Conservation (phyloP, 805 yeast species). For the Candida xyloterini region DNA sequence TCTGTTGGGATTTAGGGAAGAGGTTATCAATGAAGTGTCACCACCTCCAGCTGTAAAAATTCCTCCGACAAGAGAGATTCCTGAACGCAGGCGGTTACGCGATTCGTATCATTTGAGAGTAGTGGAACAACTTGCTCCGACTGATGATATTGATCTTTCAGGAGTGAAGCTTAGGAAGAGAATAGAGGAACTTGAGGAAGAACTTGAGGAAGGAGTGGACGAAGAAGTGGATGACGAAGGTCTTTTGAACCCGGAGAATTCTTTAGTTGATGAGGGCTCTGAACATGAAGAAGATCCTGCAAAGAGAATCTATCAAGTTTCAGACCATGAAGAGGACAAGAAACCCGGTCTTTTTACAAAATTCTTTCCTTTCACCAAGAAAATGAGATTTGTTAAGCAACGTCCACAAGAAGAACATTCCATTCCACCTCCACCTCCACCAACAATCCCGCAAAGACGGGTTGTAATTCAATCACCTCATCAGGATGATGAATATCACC, state of each 20-base stretch:
- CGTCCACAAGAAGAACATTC: conserved; percentile 7
- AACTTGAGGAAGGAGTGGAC: neutral
- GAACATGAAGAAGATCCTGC: neutral
- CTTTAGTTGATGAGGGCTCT: neutral
- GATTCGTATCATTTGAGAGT: conserved; percentile 9
- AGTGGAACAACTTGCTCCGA: conserved; percentile 9
- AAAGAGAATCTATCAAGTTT: neutral
- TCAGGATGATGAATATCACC: neutral
- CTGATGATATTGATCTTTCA: too few relatives aligned
- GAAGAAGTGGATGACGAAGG: conserved; percentile 7
- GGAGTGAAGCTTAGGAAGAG: too few relatives aligned
- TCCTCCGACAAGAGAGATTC: neutral
- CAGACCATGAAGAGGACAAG: conserved; percentile 2
- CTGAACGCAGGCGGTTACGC: conserved; percentile 1
- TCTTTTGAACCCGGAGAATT: conserved; percentile 1
- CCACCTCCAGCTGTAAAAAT: neutral
- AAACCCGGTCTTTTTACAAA: conserved; percentile 3
- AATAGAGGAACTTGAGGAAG: too few relatives aligned
- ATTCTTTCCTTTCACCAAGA: conserved; percentile 18
- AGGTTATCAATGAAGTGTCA: neutral
- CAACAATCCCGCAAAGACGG: conserved; percentile 5
- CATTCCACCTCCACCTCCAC: conserved; percentile 4
- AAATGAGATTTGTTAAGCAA: conserved; percentile 12
- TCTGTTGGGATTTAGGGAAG: conserved; percentile 1
- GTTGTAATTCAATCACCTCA: conserved; percentile 12